Evolutionary conservation across 1,284 basidiomycete species (phyloP).

Genomic region (Paramarasmius palmivorus): DNA sequence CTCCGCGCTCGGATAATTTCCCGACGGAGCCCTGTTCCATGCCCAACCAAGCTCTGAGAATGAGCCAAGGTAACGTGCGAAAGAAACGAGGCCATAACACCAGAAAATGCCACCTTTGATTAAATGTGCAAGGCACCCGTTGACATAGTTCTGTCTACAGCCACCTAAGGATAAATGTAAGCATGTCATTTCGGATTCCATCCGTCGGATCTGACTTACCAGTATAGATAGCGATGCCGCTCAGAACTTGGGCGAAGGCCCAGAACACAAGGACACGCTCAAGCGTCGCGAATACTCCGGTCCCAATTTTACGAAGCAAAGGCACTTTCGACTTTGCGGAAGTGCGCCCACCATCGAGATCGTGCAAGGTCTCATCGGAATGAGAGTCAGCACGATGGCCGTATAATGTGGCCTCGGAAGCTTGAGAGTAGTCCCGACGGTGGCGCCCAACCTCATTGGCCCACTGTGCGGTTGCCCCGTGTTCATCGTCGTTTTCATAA

Average conservation of each 20-base stretch:
- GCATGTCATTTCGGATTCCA: not conserved
- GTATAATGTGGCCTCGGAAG: conserved; percentile 59
- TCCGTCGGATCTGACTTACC: conserved; percentile 27
- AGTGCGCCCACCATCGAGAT: conserved; percentile 28
- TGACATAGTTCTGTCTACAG: conserved; percentile 75
- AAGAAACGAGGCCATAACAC: conserved; percentile 87
- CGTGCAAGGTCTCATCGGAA: conserved; percentile 71
- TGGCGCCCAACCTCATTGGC: conserved; percentile 46
- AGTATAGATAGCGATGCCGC: conserved; percentile 79
- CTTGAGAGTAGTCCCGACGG: conserved; percentile 40
- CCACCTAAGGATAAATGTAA: conserved; percentile 44
- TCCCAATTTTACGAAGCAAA: conserved; percentile 42
- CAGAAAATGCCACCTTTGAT: conserved; percentile 95
- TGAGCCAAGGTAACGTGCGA: conserved; percentile 89
- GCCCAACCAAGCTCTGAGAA: conserved; percentile 93
- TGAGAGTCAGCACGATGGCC: conserved; percentile 41
- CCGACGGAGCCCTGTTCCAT: conserved; percentile 77
- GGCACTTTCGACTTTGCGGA: conserved; percentile 22
- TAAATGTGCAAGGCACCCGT: conserved; percentile 88
- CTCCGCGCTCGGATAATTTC: conserved; percentile 71
- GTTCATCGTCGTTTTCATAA: conserved; percentile 13
- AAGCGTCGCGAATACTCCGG: conserved; percentile 47
- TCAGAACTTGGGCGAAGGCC: conserved; percentile 64
- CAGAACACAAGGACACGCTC: conserved; percentile 70
- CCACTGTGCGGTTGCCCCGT: conserved; percentile 40